Evolutionary conservation across 306 rosid species (phyloP).

Genomic region (Oemleria cerasiformis): DNA sequence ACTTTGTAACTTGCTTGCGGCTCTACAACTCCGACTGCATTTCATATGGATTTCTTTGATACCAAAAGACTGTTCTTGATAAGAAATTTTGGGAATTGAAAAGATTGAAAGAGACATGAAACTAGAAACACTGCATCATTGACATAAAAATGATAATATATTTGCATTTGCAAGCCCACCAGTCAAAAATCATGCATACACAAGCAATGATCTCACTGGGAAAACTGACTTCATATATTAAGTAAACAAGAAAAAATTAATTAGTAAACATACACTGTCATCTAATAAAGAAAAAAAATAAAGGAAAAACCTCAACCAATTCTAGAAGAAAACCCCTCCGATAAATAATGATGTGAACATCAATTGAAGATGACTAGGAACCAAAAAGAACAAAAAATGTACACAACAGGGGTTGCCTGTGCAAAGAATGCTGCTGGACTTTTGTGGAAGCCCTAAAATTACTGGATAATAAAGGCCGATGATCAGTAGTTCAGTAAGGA

Average conservation of each 20-base stretch:
- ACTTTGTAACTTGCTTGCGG: no score
- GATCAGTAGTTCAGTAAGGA: constrained; percentile 86
- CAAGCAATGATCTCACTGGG: background rate
- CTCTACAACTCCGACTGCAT: no score
- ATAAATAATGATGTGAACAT: constrained; percentile 36
- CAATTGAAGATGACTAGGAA: constrained; percentile 29
- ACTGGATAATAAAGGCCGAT: constrained; percentile 1
- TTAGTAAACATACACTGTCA: constrained; percentile 20
- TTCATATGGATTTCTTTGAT: background rate
- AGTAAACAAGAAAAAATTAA: constrained; percentile 7
- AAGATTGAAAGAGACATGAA: background rate
- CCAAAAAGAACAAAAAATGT: constrained; percentile 34
- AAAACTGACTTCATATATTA: background rate
- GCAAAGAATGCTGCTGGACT: constrained; percentile 80
- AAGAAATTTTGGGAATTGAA: no score
- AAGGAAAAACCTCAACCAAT: constrained; percentile 19
- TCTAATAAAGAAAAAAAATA: constrained; percentile 27
- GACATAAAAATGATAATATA: background rate
- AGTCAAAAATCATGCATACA: background rate
- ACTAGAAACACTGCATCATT: no score
- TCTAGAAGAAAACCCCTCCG: constrained; percentile 29
- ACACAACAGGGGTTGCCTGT: constrained; percentile 58
- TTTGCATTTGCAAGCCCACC: background rate
- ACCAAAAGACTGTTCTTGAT: background rate
- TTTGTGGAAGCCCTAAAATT: constrained; percentile 40